Evolutionary conservation across 2,329 filamentous ascomycete genomes (phyloP).

Genomic region (Penicillium crustosum): DNA sequence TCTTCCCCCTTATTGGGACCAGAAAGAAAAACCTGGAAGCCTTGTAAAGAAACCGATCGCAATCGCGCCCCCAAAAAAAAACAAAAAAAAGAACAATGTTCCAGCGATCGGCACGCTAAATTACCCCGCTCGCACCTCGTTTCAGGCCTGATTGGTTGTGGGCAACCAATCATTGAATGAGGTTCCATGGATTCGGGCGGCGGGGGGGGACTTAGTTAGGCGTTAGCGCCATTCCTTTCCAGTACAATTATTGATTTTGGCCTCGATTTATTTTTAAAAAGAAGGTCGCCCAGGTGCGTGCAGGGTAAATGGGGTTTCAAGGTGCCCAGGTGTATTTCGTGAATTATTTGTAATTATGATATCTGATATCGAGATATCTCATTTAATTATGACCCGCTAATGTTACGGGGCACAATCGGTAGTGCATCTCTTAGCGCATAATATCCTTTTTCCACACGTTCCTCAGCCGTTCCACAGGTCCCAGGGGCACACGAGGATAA

Average conservation of each 20-base stretch:
- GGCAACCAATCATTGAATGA: constrained; percentile 1
- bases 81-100: constrained; percentile 5
- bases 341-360: not conserved
- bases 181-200: constrained; percentile 5
- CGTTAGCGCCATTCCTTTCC: constrained; percentile 2
- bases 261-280: not conserved
- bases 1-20: not conserved
- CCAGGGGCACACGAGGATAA: constrained; percentile 11
- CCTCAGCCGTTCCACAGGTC: constrained; percentile 10
- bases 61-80: not conserved
- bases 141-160: constrained; percentile 6
- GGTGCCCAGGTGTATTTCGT: not conserved
- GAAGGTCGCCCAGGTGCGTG: not conserved
- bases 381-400: not conserved
- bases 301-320: not conserved
- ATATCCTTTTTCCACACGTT: constrained; percentile 10
- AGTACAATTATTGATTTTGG: constrained; percentile 2
- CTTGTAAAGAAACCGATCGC: not conserved
- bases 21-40: not conserved
- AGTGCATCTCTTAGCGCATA: constrained; percentile 8
- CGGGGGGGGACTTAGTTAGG: not conserved
- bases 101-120: constrained; percentile 10
- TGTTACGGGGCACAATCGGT: constrained; percentile 7
- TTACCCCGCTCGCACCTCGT: constrained; percentile 5
- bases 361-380: not conserved